These are phyloP conservation scores for Dryadomyces quercivorus DNA, from an alignment of 2,329 filamentous ascomycete species.

Conservation along the genomic window DNA sequence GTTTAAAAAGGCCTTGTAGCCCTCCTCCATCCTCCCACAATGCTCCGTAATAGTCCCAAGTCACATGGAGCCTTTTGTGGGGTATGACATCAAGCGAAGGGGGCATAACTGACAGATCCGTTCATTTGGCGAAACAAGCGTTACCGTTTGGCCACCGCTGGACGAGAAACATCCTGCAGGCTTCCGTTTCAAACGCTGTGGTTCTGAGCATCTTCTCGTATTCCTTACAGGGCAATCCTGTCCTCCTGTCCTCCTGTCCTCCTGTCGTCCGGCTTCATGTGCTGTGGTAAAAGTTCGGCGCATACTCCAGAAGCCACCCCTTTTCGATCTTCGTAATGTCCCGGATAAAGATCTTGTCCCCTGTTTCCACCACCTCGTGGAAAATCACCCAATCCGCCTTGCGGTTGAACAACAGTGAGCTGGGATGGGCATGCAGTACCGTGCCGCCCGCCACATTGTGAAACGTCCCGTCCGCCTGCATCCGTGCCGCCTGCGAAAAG, in stretches of 20 bases:
- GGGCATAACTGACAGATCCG: background rate
- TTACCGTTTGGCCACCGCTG: too few species aligned
- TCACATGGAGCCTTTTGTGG: too few species aligned
- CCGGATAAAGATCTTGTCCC: constrained; percentile 77
- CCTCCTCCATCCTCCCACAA: too few species aligned
- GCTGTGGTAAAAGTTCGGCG: constrained; percentile 60
- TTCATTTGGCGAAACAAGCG: background rate
- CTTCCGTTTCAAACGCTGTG: background rate
- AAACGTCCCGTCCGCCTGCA: constrained; percentile 89
- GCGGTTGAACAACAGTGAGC: constrained; percentile 86
- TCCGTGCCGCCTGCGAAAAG: constrained; percentile 85
- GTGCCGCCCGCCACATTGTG: constrained; percentile 70
- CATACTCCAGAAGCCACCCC: constrained; percentile 83
- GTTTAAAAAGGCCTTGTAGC: too few species aligned
- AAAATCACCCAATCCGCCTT: constrained; percentile 97
- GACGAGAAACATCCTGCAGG: background rate
- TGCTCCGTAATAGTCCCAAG: too few species aligned
- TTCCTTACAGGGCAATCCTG: background rate
- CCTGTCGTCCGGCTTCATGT: background rate
- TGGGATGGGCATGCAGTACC: constrained; percentile 77
- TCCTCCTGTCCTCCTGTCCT: background rate
- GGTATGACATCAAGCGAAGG: too few species aligned
- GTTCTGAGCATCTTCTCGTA: background rate
- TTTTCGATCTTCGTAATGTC: constrained; percentile 92
- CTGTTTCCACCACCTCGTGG: constrained; percentile 82